Base-by-base conservation (phyloP, 768 basidiomycete genomes). In the Hypsizygus marmoreus region DNA sequence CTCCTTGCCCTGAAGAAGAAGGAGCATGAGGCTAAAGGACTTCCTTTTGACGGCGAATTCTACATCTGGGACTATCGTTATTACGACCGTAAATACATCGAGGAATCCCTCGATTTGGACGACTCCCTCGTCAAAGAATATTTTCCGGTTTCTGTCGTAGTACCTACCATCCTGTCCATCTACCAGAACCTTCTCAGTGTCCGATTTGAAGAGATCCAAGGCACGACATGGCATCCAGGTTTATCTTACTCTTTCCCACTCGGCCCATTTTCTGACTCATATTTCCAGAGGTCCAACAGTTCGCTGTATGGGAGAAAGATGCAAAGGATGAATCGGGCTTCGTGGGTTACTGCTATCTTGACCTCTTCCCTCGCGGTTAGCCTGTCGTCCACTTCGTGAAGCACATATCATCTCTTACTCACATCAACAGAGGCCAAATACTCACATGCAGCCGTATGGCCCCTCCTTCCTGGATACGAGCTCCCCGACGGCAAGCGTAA, bases 1-100 rank as follows among this genome's bases (percentile, higher is more conserved):
- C 79, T 95, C 13, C 73, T 92, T 9, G 78, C 71, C 0, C 68
- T 93, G 53, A 94, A 94, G 69, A 77, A 82, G 60, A 80, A 82
- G 57, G 90, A 92, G 46, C 81, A 86, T 49, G 68, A 76, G 45
- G 73, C 75, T 52, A 72, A 68, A 16, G 82, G 80, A 1, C 58
- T 80, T 30, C 80, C 79, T 0, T 84, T 83, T 51, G 86, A 92
- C 49, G 80, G 80, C 48, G 68, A 85, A 57, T 83, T 94, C 60
- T 86, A 85, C 57, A 70, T 90, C 43, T 93, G 90, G 89, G 92
- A 93, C 59, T 93, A 91, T 62, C 76, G 87, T 55, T 85, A 83
- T 62, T 87, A 81, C 49, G 81, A 84, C 59, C 74, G 80, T 51
- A 79, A 76, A 59, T 88, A 71, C 57, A 70, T 85, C 42, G 86